These are phyloP conservation scores for Tricholoma terreum DNA, from an alignment of 768 basidiomycete species.

Conservation along the genomic window DNA sequence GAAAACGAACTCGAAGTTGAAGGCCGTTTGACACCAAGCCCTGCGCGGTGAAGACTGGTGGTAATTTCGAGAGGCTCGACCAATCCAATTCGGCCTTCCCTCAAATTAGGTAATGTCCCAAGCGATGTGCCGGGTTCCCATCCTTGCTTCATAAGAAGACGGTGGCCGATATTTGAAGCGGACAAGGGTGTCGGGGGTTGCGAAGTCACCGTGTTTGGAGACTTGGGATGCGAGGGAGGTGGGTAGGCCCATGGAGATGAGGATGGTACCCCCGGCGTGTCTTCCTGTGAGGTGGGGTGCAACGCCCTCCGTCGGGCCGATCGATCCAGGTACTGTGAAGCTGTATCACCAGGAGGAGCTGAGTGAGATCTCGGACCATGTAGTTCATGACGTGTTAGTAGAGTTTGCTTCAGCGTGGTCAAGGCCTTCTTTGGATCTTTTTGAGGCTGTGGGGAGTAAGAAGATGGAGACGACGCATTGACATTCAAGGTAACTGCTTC, in stretches of 20 bases:
- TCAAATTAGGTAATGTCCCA: slow-evolving; percentile 29
- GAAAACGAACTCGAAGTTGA: slow-evolving; percentile 16
- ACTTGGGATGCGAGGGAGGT: slow-evolving; percentile 21
- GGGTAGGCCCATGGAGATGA: slow-evolving; percentile 8
- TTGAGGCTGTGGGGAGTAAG: slow-evolving; percentile 21
- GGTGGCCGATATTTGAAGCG: slow-evolving; percentile 62
- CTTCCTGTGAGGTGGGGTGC: slow-evolving; percentile 47
- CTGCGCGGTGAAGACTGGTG: slow-evolving; percentile 42
- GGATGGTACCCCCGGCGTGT: slow-evolving; percentile 47
- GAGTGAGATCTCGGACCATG: slow-evolving; percentile 17
- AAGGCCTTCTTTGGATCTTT: slow-evolving; percentile 65
- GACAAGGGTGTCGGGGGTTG: slow-evolving; percentile 49
- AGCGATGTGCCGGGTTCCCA: slow-evolving; percentile 70
- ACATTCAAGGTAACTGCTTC: slow-evolving; percentile 23
- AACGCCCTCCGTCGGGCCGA: slow-evolving; percentile 68
- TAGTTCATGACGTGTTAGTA: slow-evolving; percentile 51
- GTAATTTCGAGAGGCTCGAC: slow-evolving; percentile 58
- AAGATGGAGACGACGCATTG: slow-evolving; percentile 15
- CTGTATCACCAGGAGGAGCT: slow-evolving; percentile 10
- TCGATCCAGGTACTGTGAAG: slow-evolving; percentile 55
- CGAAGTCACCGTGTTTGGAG: slow-evolving; percentile 28
- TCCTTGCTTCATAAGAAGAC: slow-evolving; percentile 67
- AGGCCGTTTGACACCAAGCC: slow-evolving; percentile 47
- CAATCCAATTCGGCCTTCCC: slow-evolving; percentile 39
- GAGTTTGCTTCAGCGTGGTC: slow-evolving; percentile 57